Evolutionary conservation across 208 protist species (phyloP).

Genomic region (Tritrichomonas foetus): DNA sequence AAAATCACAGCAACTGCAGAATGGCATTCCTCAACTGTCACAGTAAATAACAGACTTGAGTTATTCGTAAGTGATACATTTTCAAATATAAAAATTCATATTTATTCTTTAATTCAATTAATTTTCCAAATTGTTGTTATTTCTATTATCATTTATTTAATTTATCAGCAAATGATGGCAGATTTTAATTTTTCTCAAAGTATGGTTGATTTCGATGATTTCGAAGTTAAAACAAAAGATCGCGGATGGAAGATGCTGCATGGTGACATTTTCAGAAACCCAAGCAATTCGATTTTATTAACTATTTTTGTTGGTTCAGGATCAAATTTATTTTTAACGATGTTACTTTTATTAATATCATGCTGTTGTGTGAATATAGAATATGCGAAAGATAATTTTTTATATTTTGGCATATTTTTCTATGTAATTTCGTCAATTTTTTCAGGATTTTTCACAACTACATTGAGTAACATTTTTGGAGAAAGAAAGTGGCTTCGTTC

Average conservation of each 20-base stretch:
- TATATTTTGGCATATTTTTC: background rate
- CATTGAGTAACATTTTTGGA: background rate
- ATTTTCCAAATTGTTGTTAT: too few species aligned
- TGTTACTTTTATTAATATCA: background rate
- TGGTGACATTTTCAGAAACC: slow-evolving; percentile 56
- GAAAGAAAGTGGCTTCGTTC: background rate
- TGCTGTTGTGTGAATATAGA: background rate
- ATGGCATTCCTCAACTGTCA: too few species aligned
- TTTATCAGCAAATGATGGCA: too few species aligned
- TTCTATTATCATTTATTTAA: too few species aligned
- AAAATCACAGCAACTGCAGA: too few species aligned
- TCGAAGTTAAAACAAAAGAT: slow-evolving; percentile 41
- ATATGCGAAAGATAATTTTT: background rate
- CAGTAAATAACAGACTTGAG: too few species aligned
- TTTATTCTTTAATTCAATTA: too few species aligned
- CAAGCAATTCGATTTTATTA: background rate
- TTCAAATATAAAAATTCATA: too few species aligned
- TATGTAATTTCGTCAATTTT: background rate
- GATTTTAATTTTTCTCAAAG: too few species aligned
- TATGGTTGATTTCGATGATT: background rate
- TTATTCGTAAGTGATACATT: too few species aligned
- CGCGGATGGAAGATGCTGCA: slow-evolving; percentile 56
- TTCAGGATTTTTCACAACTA: background rate
- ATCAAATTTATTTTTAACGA: background rate
- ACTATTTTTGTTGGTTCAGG: background rate